Base-by-base conservation (phyloP, 306 rosid genomes). In the Lablab purpureus region DNA sequence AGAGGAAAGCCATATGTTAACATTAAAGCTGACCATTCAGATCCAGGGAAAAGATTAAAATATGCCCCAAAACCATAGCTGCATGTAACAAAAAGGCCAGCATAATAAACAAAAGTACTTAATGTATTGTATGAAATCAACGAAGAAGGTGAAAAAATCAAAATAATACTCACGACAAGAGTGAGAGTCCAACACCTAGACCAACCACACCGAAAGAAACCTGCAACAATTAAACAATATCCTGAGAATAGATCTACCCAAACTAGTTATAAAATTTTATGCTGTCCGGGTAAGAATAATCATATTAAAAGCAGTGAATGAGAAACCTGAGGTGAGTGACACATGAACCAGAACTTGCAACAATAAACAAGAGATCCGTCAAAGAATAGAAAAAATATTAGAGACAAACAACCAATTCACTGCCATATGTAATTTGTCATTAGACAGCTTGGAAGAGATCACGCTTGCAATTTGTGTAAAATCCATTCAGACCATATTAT, bases 21-120 rank as follows among this genome's bases (percentile, higher is more conserved):
- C 99, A 95, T 95, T 50, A 95, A 2, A 43, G 98, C 98, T 18
- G 99, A 95, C 99, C 99, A 95, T 88, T 90, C 99, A 32, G 99
- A 93, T 65, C 98, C 99, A 0, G 99, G 99, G 37, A 93, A 90
- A 72, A 93, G 45, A 82, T 90, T 95, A 78, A 95, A 95, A 71
- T 95, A 95, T 45, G 99, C 98, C 58, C 99, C 99, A 70, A 95
- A 95, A 55, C 99, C 99, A 87, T 93, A 93, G 70, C 99, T 95
- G 83, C 28, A 52, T 43, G 30, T 69, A 71, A 84, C 41, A 56
- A 28, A 82, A 54, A 58, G 34, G 55, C 30, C 52, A 68, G 66
- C 18, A 36, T 75, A 59, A 77, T 71, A 56, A 77, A 54, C 72
- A 58, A 54, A 56, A 76, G 46, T 12, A 77, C 66, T 62, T 51